These are phyloP conservation scores for Globisporangium nodosum DNA, from an alignment of 352 stramenopile genomes.

Conservation along the genomic window DNA sequence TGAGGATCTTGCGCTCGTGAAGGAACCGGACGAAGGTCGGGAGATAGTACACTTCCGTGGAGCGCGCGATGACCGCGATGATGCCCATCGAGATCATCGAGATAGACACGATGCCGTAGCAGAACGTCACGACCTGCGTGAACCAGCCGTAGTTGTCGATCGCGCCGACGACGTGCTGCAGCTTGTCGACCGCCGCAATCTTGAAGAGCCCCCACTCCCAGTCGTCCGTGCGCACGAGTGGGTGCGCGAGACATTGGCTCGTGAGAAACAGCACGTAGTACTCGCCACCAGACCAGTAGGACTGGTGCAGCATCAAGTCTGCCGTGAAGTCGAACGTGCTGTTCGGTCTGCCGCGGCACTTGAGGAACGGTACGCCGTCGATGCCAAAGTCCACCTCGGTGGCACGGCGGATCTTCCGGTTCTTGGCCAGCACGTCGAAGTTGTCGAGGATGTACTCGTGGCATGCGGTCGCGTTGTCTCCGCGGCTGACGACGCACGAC, in stretches of 20 bases:
- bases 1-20: conserved; percentile 16
- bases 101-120: conserved; percentile 43
- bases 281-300: conserved; percentile 39
- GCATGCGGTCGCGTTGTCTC: conserved; percentile 46
- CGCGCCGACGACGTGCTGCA: conserved; percentile 32
- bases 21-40: conserved; percentile 27
- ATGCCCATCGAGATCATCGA: conserved; percentile 35
- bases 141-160: conserved; percentile 42
- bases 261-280: conserved; percentile 44
- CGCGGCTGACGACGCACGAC: conserved; percentile 21
- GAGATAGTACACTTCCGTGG: conserved; percentile 31
- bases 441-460: conserved; percentile 45
- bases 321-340: conserved; percentile 39
- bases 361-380: conserved; percentile 35
- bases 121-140: conserved; percentile 22
- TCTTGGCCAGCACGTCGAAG: conserved; percentile 27
- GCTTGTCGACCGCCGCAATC: conserved; percentile 27
- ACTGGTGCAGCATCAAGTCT: conserved; percentile 41
- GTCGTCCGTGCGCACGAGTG: conserved; percentile 27
- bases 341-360: conserved; percentile 30
- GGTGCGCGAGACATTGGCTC: conserved; percentile 35
- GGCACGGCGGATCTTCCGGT: conserved; percentile 27
- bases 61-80: conserved; percentile 29
- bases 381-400: conserved; percentile 28
- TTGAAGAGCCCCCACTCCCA: conserved; percentile 43